phyloP scores from a whole-genome alignment of 2,329 filamentous ascomycete genomes.

The Fusarium pseudograminearum region DNA sequence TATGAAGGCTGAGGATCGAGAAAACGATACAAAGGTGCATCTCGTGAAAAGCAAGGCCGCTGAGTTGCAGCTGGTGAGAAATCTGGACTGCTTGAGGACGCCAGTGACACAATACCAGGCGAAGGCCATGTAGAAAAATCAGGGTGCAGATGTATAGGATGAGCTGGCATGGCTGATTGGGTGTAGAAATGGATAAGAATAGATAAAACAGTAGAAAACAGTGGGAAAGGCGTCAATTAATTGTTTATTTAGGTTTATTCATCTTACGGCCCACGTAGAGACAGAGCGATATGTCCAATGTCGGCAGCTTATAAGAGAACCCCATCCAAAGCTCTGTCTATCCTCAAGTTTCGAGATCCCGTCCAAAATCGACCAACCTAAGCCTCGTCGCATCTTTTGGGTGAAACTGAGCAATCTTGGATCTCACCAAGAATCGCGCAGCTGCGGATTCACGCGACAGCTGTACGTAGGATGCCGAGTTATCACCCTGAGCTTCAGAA shows the following conservation, averaged over 20 bases:
- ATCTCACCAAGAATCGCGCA: slow-evolving; percentile 72
- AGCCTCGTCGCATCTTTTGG: slow-evolving; percentile 71
- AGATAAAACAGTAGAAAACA: slow-evolving; percentile 37
- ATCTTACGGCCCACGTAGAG: neutral
- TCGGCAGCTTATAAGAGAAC: neutral
- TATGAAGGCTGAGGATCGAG: slow-evolving; percentile 59
- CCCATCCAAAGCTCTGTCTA: neutral
- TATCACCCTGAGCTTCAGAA: slow-evolving; percentile 66
- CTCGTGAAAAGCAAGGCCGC: slow-evolving; percentile 84
- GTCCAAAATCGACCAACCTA: slow-evolving; percentile 72
- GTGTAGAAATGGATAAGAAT: slow-evolving; percentile 17
- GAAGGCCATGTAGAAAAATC: slow-evolving; percentile 56
- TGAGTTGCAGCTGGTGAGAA: slow-evolving; percentile 85
- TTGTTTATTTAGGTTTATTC: slow-evolving; percentile 1
- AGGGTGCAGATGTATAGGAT: neutral
- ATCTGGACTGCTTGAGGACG: slow-evolving; percentile 73
- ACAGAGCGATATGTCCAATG: neutral
- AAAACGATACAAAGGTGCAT: slow-evolving; percentile 69
- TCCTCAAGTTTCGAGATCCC: slow-evolving; percentile 67
- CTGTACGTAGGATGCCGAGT: slow-evolving; percentile 68
- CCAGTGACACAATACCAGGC: slow-evolving; percentile 75
- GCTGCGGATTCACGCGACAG: slow-evolving; percentile 72
- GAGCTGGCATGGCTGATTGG: neutral
- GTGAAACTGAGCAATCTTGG: slow-evolving; percentile 75
- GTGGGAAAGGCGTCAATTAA: slow-evolving; percentile 9